Percentiles rank a stretch among this genome's conserved stretches.
phyloP scores from a whole-genome alignment of 306 rosid species.

The Acacia crassicarpa region DNA sequence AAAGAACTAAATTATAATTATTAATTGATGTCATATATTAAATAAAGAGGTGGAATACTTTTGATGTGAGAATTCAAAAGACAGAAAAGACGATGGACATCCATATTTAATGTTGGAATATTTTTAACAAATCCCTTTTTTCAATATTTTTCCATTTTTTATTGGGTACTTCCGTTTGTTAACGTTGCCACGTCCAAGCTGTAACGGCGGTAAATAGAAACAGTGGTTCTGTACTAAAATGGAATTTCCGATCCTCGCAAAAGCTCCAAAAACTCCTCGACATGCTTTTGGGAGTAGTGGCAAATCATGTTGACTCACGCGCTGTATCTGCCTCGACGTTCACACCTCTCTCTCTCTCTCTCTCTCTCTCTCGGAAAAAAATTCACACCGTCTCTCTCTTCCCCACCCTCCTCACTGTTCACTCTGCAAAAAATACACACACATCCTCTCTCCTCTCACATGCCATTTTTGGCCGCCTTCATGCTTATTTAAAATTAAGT shows the following conservation, averaged over 20 bases:
- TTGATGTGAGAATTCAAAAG: too few relatives aligned
- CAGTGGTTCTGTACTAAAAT: not conserved
- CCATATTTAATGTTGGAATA: too few relatives aligned
- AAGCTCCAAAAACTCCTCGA: conserved; percentile 62
- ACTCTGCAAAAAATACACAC: conserved; percentile 30
- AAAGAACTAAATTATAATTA: too few relatives aligned
- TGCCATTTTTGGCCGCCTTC: conserved; percentile 25
- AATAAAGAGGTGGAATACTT: too few relatives aligned
- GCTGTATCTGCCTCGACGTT: conserved; percentile 50
- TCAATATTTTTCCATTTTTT: too few relatives aligned
- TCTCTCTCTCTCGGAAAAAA: not conserved
- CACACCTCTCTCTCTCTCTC: conserved; percentile 18
- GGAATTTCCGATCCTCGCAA: conserved; percentile 41
- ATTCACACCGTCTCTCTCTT: conserved; percentile 7
- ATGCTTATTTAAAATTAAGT: too few relatives aligned
- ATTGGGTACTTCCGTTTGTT: too few relatives aligned
- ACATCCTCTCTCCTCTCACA: conserved; percentile 27
- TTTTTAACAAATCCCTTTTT: too few relatives aligned
- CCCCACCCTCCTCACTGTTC: conserved; percentile 31
- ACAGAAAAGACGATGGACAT: too few relatives aligned
- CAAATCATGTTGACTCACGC: conserved; percentile 61
- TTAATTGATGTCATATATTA: too few relatives aligned
- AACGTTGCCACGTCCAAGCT: not conserved
- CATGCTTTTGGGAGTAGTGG: conserved; percentile 55
- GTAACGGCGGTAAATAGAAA: not conserved